Evolutionary conservation across 805 yeast species (phyloP).

Genomic region (Teunomyces lycoperdinae): DNA sequence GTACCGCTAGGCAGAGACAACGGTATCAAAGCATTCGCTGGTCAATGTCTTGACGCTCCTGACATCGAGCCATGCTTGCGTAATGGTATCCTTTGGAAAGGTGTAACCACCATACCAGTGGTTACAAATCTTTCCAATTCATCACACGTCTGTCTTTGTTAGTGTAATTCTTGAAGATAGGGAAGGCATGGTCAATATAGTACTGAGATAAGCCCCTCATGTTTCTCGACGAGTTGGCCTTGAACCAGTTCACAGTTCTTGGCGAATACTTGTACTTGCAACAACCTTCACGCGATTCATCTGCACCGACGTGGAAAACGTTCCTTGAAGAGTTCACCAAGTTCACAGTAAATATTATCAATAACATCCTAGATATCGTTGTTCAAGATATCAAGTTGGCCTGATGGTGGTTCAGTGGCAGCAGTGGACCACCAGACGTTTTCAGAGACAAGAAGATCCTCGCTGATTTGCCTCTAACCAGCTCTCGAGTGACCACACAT

Average conservation of each 20-base stretch:
- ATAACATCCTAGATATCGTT: slow-evolving; percentile 32
- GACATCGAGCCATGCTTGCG: slow-evolving; percentile 33
- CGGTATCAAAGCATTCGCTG: slow-evolving; percentile 33
- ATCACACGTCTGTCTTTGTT: slow-evolving; percentile 25
- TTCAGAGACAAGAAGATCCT: slow-evolving; percentile 30
- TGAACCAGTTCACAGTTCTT: slow-evolving; percentile 25
- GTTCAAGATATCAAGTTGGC: slow-evolving; percentile 36
- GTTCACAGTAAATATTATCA: slow-evolving; percentile 30
- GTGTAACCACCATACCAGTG: slow-evolving; percentile 19
- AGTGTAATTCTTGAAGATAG: slow-evolving; percentile 25
- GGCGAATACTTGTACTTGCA: slow-evolving; percentile 31
- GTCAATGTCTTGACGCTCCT: slow-evolving; percentile 27
- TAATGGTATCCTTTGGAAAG: slow-evolving; percentile 29
- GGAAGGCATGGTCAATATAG: slow-evolving; percentile 34
- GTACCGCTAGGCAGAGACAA: slow-evolving; percentile 31
- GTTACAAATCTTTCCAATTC: slow-evolving; percentile 42
- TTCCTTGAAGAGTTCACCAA: slow-evolving; percentile 31
- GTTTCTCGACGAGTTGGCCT: slow-evolving; percentile 20
- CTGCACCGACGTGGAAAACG: slow-evolving; percentile 42
- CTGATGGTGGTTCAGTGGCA: slow-evolving; percentile 41
- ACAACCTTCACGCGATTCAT: slow-evolving; percentile 34
- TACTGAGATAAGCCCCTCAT: slow-evolving; percentile 29
- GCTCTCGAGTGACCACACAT: slow-evolving; percentile 42
- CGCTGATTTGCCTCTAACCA: slow-evolving; percentile 35
- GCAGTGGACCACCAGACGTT: slow-evolving; percentile 26